A percentile compares a stretch with the other conserved stretches of the same genome.
Conservation (phyloP, 495 filamentous ascomycete species). For the Letharia columbiana region DNA sequence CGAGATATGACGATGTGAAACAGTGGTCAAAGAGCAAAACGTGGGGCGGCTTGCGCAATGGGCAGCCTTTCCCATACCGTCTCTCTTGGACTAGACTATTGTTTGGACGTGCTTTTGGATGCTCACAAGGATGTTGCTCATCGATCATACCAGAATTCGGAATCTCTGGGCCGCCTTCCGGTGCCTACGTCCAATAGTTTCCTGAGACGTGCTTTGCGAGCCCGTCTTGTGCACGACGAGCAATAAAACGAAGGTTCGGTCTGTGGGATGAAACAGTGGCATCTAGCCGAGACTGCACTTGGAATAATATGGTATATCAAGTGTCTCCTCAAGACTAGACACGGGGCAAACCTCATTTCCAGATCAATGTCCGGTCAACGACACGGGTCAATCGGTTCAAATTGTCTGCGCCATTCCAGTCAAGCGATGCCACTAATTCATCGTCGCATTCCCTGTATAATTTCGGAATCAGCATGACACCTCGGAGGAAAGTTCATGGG, state of each 20-base stretch:
- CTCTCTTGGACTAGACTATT: not conserved
- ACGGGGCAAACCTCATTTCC: not conserved
- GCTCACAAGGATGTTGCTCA: not conserved
- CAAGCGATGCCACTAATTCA: not conserved
- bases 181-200: not conserved
- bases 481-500: not conserved
- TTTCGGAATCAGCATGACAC: not conserved
- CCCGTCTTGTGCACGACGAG: not conserved
- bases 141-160: not conserved
- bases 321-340: not conserved
- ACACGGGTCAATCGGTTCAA: not conserved
- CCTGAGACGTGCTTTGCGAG: not conserved
- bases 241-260: not conserved
- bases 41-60: not conserved
- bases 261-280: not conserved
- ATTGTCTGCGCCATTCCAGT: not conserved
- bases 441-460: slow-evolving; percentile 6
- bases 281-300: not conserved
- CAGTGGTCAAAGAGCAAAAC: not conserved
- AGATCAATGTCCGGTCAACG: not conserved
- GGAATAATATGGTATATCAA: not conserved
- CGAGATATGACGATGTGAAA: not conserved
- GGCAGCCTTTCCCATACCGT: not conserved
- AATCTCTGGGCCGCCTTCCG: not conserved
- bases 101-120: not conserved